Evolutionary conservation across 352 stramenopile species (phyloP).

Genomic region (Globisporangium irregulare): DNA sequence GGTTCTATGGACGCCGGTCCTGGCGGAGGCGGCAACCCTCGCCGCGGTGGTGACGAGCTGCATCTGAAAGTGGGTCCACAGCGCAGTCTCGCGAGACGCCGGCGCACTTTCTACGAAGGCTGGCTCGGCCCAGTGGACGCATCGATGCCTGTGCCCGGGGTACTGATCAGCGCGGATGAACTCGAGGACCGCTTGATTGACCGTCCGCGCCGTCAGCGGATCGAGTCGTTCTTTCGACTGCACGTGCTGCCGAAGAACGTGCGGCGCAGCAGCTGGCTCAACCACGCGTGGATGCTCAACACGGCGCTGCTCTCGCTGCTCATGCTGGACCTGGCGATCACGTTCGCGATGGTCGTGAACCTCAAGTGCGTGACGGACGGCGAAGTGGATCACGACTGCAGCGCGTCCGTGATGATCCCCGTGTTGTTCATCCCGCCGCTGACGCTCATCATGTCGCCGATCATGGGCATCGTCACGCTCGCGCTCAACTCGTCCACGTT

Average conservation of each 20-base stretch:
- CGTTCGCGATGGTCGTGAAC: slow-evolving; percentile 77
- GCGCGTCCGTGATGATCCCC: slow-evolving; percentile 66
- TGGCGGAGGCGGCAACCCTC: not conserved
- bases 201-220: slow-evolving; percentile 30
- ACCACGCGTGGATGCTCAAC: slow-evolving; percentile 66
- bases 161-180: slow-evolving; percentile 67
- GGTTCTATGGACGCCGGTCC: slow-evolving; percentile 26
- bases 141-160: slow-evolving; percentile 64
- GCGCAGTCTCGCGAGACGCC: slow-evolving; percentile 16
- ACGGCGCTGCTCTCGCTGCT: slow-evolving; percentile 59
- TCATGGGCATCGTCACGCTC: slow-evolving; percentile 73
- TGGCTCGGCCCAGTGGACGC: slow-evolving; percentile 73
- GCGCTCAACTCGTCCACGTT: slow-evolving; percentile 69
- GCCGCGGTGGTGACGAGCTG: slow-evolving; percentile 23
- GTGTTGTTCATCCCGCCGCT: slow-evolving; percentile 69
- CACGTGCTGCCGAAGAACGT: slow-evolving; percentile 60
- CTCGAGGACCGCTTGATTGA: slow-evolving; percentile 58
- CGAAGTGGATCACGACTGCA: slow-evolving; percentile 66
- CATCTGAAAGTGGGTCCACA: slow-evolving; percentile 24
- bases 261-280: slow-evolving; percentile 46
- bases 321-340: slow-evolving; percentile 78
- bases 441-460: slow-evolving; percentile 63
- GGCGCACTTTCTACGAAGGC: slow-evolving; percentile 61
- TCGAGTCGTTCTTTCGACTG: slow-evolving; percentile 44
- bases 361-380: slow-evolving; percentile 76